These are phyloP conservation scores for Harrya chromipes DNA, from an alignment of 768 basidiomycete genomes.

Conservation along the genomic window DNA sequence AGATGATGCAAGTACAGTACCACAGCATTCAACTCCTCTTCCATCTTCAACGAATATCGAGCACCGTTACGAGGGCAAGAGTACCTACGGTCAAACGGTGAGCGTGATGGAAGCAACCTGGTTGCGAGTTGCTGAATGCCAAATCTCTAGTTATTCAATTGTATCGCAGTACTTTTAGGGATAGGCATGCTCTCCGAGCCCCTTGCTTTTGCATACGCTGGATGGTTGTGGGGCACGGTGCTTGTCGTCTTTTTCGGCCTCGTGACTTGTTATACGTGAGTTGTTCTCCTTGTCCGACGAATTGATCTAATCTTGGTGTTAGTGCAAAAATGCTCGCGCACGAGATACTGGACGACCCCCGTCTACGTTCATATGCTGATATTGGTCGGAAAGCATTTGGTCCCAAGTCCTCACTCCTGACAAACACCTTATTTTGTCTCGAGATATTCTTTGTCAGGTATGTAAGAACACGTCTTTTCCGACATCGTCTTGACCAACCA, in stretches of 20 bases:
- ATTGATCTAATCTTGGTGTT: conserved; percentile 4
- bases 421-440: conserved; percentile 75
- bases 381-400: conserved; percentile 91
- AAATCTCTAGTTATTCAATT: conserved; percentile 72
- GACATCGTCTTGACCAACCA: not conserved
- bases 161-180: conserved; percentile 80
- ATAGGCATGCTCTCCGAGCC: conserved; percentile 90
- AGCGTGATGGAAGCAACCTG: conserved; percentile 13
- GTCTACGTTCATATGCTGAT: conserved; percentile 81
- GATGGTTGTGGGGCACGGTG: conserved; percentile 77
- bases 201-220: conserved; percentile 87
- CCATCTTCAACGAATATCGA: conserved; percentile 2
- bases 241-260: conserved; percentile 75
- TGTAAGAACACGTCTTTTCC: conserved; percentile 12
- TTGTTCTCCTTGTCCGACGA: conserved; percentile 9
- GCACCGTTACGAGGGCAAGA: conserved; percentile 48
- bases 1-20: not conserved
- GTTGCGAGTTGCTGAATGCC: conserved; percentile 1
- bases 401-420: conserved; percentile 57
- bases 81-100: conserved; percentile 74
- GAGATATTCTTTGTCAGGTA: conserved; percentile 85
- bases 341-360: conserved; percentile 67
- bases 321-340: conserved; percentile 86
- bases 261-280: conserved; percentile 87
- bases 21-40: conserved; percentile 3